Evolutionary conservation across 768 basidiomycete species (phyloP), one percentile per base, ranked within the genome.

Genomic region (Boletus sensibilis): DNA sequence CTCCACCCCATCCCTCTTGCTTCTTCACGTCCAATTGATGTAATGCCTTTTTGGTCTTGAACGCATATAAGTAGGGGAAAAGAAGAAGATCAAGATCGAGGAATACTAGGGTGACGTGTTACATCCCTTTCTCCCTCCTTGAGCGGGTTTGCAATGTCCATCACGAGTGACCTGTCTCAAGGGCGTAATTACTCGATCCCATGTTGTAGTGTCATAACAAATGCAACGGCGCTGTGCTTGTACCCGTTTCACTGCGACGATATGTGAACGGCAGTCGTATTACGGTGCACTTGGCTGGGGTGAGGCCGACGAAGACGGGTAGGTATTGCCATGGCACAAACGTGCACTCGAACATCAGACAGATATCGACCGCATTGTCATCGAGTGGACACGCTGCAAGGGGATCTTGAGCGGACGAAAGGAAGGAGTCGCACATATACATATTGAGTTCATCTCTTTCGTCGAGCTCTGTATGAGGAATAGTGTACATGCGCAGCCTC

Each of bases 71-170:
- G 18, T 10, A 60, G 66, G 48, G 18, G 37, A 42, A 27, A 41
- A 44, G 16, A 68, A 63, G 43, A 62, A 39, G 12, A 48, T 66
- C 43, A 66, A 66, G 50, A 40, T 57, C 12, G 60, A 68, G 29
- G 55, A 67, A 23, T 39, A 49, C 25, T 56, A 56, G 11, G n/a
- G 42, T 6, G 34, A 27, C 9, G 33, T 11, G 2, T 10, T 4
- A 3, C 11, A 10, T n/a, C 25, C 43, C 11, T 25, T 3, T 9
- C 6, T 23, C 21, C 14, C 21, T 12, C 13, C 4, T 14, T 14
- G 33, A 45, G 11, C 2, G 44, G 23, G 23, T 52, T 35, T 25
- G 31, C 23, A 13, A 25, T 8, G 23, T n/a, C 16, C 21, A 21
- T 23, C 50, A n/a, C 10, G 8, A 33, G 21, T n/a, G 5, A 33